These are phyloP conservation scores for Elsinoe arachidis DNA, from an alignment of 2,329 filamentous ascomycete species.

Conservation along the genomic window DNA sequence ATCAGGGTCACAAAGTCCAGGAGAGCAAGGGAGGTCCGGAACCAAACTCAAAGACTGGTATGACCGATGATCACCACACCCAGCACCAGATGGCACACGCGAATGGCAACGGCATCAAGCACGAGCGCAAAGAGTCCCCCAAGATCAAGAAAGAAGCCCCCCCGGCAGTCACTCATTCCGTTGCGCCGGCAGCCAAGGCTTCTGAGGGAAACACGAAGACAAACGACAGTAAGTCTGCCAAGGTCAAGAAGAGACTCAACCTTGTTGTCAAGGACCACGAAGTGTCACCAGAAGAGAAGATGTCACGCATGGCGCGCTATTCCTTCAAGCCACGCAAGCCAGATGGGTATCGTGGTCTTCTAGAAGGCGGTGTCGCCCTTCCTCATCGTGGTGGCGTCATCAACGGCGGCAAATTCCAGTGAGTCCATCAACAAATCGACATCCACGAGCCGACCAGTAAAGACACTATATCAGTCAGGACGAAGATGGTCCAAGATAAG, in stretches of 20 bases:
- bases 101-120: not conserved
- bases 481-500: not conserved
- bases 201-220: constrained; percentile 9
- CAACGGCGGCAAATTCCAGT: constrained; percentile 13
- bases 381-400: constrained; percentile 15
- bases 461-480: not conserved
- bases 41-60: constrained; percentile 35
- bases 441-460: not conserved
- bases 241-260: constrained; percentile 53
- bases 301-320: constrained; percentile 71
- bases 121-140: not conserved
- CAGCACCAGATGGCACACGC: constrained; percentile 24
- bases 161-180: constrained; percentile 4
- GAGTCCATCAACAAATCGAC: not conserved
- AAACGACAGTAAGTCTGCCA: constrained; percentile 15
- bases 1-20: constrained; percentile 39
- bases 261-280: constrained; percentile 78
- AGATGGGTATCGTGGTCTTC: constrained; percentile 25
- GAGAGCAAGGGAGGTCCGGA: constrained; percentile 24
- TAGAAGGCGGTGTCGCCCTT: constrained; percentile 20
- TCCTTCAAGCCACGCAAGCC: constrained; percentile 49
- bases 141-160: not conserved
- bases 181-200: not conserved
- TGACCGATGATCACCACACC: constrained; percentile 44
- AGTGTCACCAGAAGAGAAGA: constrained; percentile 79